Conservation (phyloP, 768 basidiomycete species). For the Lactarius sp. region DNA sequence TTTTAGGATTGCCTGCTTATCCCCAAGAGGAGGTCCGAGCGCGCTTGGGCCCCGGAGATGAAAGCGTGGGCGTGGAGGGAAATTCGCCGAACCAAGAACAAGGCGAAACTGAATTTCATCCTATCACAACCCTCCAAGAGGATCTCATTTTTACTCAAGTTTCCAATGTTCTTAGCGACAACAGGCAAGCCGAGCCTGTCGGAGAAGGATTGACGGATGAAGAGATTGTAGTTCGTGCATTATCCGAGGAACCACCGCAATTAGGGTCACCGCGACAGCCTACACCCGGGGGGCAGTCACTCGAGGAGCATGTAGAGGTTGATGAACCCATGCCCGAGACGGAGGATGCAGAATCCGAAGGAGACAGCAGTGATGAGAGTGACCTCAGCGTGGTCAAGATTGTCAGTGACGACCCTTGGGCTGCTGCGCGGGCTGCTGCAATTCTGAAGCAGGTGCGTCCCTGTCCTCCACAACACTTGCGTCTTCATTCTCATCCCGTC, state of each 20-base stretch:
- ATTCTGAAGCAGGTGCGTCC: constrained; percentile 78
- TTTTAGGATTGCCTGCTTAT: background rate
- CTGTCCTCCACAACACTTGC: too few species aligned
- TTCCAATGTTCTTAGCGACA: background rate
- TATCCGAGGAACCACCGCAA: constrained; percentile 30
- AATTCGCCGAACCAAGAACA: constrained; percentile 4
- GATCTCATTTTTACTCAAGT: background rate
- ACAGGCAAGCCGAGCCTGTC: background rate
- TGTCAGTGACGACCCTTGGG: constrained; percentile 75
- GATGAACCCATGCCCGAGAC: constrained; percentile 20
- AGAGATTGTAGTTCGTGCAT: constrained; percentile 35
- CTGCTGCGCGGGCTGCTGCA: constrained; percentile 89
- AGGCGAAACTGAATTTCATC: background rate
- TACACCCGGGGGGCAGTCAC: background rate
- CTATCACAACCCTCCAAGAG: background rate
- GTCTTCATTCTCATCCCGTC: background rate
- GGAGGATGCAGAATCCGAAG: constrained; percentile 30
- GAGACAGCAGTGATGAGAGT: constrained; percentile 35
- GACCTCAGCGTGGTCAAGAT: constrained; percentile 73
- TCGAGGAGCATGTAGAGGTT: constrained; percentile 13
- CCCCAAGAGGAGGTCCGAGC: background rate
- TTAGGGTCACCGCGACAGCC: background rate
- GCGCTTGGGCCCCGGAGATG: constrained; percentile 5
- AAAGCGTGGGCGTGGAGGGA: background rate
- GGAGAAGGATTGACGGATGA: constrained; percentile 31